Conservation (phyloP, 2,329 filamentous ascomycete species). For the Calonectria hawksworthii region DNA sequence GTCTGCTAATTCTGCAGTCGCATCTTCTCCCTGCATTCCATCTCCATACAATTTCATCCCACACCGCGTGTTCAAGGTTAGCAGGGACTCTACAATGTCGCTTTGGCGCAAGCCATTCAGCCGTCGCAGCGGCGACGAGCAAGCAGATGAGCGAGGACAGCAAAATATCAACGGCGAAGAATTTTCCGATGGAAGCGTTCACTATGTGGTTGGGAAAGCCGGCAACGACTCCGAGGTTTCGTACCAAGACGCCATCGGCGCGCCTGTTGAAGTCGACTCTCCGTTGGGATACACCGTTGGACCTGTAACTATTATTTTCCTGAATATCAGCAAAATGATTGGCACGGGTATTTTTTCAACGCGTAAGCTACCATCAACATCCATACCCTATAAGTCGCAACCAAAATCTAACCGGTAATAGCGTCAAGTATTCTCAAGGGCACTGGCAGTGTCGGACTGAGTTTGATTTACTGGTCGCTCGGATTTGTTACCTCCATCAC, state of each 20-base stretch:
- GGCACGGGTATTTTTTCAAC: constrained; percentile 75
- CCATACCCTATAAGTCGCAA: too few species aligned
- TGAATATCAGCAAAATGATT: constrained; percentile 74
- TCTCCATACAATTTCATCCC: neutral
- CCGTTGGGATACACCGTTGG: constrained; percentile 72
- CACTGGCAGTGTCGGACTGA: constrained; percentile 74
- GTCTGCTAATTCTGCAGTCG: neutral
- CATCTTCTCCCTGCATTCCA: neutral
- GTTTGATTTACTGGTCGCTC: constrained; percentile 75
- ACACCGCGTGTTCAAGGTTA: neutral
- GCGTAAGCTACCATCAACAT: constrained; percentile 57
- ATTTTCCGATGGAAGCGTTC: constrained; percentile 28
- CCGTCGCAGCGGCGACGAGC: constrained; percentile 22
- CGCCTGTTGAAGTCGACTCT: constrained; percentile 69
- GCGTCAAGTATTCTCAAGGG: constrained; percentile 69
- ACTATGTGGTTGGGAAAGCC: constrained; percentile 45
- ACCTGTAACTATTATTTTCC: constrained; percentile 67
- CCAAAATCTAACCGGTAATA: constrained; percentile 41
- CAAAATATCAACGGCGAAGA: constrained; percentile 15
- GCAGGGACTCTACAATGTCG: constrained; percentile 18
- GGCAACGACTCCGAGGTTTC: constrained; percentile 63
- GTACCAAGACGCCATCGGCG: constrained; percentile 72
- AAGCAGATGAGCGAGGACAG: constrained; percentile 32
- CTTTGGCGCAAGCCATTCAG: constrained; percentile 39
- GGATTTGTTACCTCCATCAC: constrained; percentile 70